These are phyloP conservation scores for Syncephalis plumigaleata DNA, from an alignment of 371 early-diverging fungal species.

Conservation along the genomic window DNA sequence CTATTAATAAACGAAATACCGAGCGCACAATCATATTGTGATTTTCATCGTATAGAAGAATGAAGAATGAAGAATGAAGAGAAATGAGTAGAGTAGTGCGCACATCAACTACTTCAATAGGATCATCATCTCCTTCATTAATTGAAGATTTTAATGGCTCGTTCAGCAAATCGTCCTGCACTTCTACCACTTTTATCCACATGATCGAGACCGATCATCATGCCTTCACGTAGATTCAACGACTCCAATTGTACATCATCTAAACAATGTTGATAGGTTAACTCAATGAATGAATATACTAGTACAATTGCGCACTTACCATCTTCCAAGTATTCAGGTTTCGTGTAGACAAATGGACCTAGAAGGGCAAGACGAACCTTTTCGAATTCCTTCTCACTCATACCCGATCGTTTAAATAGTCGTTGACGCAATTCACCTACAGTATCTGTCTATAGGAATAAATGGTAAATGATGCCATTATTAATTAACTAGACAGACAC, in stretches of 20 bases:
- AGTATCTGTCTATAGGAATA: slow-evolving; percentile 30
- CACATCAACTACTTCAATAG: too few species aligned
- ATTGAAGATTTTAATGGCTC: slow-evolving; percentile 9
- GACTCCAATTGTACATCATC: slow-evolving; percentile 2
- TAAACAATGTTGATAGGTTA: not conserved
- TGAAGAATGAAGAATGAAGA: too few species aligned
- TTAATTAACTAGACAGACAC: not conserved
- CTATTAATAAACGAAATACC: too few species aligned
- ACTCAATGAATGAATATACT: not conserved
- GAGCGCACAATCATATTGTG: too few species aligned
- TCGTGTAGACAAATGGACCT: slow-evolving; percentile 6
- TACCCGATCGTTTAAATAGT: slow-evolving; percentile 47
- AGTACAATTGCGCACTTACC: not conserved
- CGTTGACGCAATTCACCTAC: slow-evolving; percentile 50
- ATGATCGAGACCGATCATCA: slow-evolving; percentile 2
- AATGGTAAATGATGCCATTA: not conserved
- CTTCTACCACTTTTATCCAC: not conserved
- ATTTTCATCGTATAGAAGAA: too few species aligned
- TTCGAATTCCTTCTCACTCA: slow-evolving; percentile 73
- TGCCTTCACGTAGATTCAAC: not conserved
- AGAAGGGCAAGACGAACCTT: slow-evolving; percentile 51
- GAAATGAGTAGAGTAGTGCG: too few species aligned
- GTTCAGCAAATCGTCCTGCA: slow-evolving; percentile 3
- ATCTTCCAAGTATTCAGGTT: slow-evolving; percentile 5
- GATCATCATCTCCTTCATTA: too few species aligned